A percentile compares a stretch with the other conserved stretches of the same genome.
Evolutionary conservation across 345 rosid genomes (phyloP).

Genomic region (Abelmoschus esculentus): DNA sequence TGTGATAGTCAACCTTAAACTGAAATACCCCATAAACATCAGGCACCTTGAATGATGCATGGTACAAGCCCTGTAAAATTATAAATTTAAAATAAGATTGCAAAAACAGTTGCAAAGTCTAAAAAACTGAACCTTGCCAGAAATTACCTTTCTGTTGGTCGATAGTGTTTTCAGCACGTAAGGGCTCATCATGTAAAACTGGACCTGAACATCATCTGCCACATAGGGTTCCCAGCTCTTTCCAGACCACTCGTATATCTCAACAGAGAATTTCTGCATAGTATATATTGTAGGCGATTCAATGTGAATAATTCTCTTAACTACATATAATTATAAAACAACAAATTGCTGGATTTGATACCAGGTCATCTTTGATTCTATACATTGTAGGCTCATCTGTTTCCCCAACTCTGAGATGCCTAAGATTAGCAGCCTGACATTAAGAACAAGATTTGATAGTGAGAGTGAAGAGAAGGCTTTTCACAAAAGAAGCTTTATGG

Average conservation of each 20-base stretch:
- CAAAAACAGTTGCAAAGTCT: not conserved
- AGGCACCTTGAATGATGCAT: slow-evolving; percentile 61
- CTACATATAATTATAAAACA: not conserved
- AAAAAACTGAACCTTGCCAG: not conserved
- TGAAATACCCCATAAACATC: slow-evolving; percentile 77
- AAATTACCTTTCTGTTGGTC: slow-evolving; percentile 41
- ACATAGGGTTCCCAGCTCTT: slow-evolving; percentile 68
- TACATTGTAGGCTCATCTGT: slow-evolving; percentile 51
- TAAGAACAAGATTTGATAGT: slow-evolving; percentile 1
- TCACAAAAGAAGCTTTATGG: not conserved
- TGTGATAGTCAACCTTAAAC: slow-evolving; percentile 64
- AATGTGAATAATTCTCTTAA: not conserved
- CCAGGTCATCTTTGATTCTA: slow-evolving; percentile 66
- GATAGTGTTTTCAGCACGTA: slow-evolving; percentile 58
- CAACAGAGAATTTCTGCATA: slow-evolving; percentile 47
- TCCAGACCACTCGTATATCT: slow-evolving; percentile 65
- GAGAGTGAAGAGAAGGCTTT: not conserved
- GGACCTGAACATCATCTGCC: slow-evolving; percentile 59
- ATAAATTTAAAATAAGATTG: not conserved
- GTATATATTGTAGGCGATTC: not conserved
- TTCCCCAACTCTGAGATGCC: slow-evolving; percentile 51
- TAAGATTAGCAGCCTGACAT: slow-evolving; percentile 46
- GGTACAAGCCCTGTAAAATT: slow-evolving; percentile 48
- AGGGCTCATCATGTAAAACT: slow-evolving; percentile 75
- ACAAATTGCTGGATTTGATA: slow-evolving; percentile 15